Evolutionary conservation across 2,329 filamentous ascomycete genomes (phyloP), one percentile per base, ranked within the genome.

Genomic region (Lasiodiplodia sp.): DNA sequence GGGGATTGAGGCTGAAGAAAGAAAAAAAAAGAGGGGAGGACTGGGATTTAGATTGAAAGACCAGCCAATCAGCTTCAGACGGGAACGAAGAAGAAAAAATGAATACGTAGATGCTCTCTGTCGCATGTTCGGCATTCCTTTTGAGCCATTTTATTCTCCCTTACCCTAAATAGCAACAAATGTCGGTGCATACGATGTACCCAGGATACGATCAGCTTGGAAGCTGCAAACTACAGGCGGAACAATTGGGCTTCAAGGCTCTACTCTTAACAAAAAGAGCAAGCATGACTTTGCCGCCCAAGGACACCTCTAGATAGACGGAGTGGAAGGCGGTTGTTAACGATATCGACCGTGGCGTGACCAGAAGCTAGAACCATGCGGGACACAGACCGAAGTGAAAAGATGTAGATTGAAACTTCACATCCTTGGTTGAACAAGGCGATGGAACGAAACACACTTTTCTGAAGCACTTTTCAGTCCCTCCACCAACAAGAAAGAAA

Each of bases 361-460:
- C 21, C 38, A 60, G 38, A 60, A 16, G 28, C n/a, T 12, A 25
- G 47, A 2, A 44, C 4, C 8, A 21, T 4, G 11, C 12, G 57
- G 28, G 21, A 34, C 57, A 51, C 28, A 28, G 40, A 44, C 34
- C 28, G 25, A 34, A 21, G 37, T 63, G 25, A 44, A 25, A 63
- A 31, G 10, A 63, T 37, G 44, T 51, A 63, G 37, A 62, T 58
- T 47, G 57, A 62, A 21, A n/a, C 44, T 47, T 4, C 3, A 8
- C 14, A 2, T 25, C 38, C 28, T 16, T 49, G 18, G 31, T 34
- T 57, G 55, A 16, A 57, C 55, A 37, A 51, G 44, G 7, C 37
- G 18, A 14, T 37, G n/a, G 14, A 34, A 37, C 34, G 31, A 63
- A 51, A 25, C 44, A 49, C 23, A 31, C 31, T 18, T 51, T 23